Base-by-base conservation (phyloP, 164 flowering plant genomes). In the Vitis riparia region DNA sequence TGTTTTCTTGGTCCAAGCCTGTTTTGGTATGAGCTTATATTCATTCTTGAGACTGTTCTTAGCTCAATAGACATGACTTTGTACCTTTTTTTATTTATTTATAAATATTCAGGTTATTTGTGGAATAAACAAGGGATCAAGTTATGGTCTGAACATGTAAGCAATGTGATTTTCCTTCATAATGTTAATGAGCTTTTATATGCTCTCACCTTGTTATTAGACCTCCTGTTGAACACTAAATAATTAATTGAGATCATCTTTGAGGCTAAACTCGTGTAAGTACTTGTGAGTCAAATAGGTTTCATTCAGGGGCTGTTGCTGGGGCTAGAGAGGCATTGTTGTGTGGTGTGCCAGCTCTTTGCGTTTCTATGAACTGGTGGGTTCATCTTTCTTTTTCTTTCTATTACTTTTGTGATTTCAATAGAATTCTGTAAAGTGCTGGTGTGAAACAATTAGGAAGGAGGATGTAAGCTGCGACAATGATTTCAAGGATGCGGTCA, bases 251-350 rank as follows among this genome's bases (percentile, higher is more conserved):
- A 23, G 27, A 23, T 23, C 27, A 23, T 23, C 27, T 23, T 23
- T 23, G 27, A 23, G 27, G 27, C 27, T 23, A 23, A 23, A 23
- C 27, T 23, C 2, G 27, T 23, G 27, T 23, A 23, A 68, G 71
- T 47, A 58, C 3, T 44, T 23, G 17, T 1, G 13, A 11, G 17
- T 49, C 27, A 23, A 10, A 65, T 30, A 72, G 75, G 55, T 65
- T 66, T 55, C 57, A 72, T 59, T 72, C 75, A 0, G 69, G 75
- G 13, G 64, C 65, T 16, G 65, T 57, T 50, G 75, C 75, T 17
- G 75, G 57, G 15, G 75, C 75, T 49, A 65, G 75, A 48, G 75
- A 72, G 59, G 75, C 75, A 58, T 48, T 72, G 60, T 50, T 72
- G 16, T 66, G 70, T 66, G 75, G 65, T 59, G 62, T 72, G 17